Evolutionary conservation across 805 yeast species (phyloP), one percentile per base, ranked within the genome.

Genomic region (Blastobotrys robertii): DNA sequence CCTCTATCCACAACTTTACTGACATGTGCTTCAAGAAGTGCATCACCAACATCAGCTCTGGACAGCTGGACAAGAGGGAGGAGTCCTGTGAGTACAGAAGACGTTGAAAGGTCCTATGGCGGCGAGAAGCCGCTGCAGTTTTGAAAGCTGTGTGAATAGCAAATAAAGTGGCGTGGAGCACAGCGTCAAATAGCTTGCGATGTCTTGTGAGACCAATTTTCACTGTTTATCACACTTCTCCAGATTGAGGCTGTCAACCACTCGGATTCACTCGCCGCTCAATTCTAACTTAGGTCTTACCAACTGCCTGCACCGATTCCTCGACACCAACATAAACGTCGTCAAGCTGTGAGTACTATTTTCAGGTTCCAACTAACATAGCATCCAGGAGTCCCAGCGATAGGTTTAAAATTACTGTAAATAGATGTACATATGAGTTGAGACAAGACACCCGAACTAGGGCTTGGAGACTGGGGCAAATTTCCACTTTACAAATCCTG

Each of bases 11-110:
- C 61, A 76, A 73, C 56, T 86, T 85, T 73, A 87, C 96, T 22
- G 88, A 86, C 58, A 71, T 81, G 70, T 88, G 97, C 62, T 88
- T 86, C 72, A 84, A 81, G 60, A 83, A 84, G 65, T 88, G 97
- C 63, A 73, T 86, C 41, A 65, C 67, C 39, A 59, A 64, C 19
- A 42, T 54, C 47, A 66, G 63, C 14, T 47, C 65, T 4, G 55
- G 54, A 37, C 60, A 75, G 40, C 67, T 87, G 50, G 69, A 70
- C 49, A 42, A 65, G 2, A 61, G 62, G 43, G 97, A 88, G 63
- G 83, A 81, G 51, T 63, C 68, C 30, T 88, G 97, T 61, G 46
- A 35, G 60, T 48, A 8, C n/a, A n/a, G n/a, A n/a, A 11, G 33
- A n/a, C 6, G 16, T 10, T 28, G 22, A 19, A 14, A 12, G 12